Conservation (phyloP, 169 alveolate species). For the Plasmodium fragile region DNA sequence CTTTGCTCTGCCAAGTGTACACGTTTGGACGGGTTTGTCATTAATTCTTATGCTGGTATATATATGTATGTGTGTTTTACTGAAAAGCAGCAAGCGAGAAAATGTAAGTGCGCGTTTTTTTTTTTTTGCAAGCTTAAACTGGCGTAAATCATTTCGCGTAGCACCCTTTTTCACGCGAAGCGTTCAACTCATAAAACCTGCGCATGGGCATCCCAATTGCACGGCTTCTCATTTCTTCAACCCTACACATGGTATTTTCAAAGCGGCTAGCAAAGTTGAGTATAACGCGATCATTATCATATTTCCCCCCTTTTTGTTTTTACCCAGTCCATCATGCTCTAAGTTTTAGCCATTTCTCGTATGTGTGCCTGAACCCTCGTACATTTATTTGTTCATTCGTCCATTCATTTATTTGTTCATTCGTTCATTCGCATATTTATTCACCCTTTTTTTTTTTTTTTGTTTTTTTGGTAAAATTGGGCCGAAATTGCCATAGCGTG, state of each 20-base stretch:
- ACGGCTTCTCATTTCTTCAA: neutral
- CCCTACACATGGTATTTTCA: neutral
- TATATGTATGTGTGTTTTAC: neutral
- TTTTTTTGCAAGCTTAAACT: neutral
- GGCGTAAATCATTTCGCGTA: neutral
- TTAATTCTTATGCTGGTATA: neutral
- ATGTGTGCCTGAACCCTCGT: neutral
- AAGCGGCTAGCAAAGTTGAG: neutral
- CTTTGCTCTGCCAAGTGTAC: neutral
- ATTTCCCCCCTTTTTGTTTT: neutral
- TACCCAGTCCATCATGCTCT: neutral
- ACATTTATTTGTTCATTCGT: neutral
- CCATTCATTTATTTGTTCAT: neutral
- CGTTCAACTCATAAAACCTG: neutral
- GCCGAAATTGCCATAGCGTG: neutral
- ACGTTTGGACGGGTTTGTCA: neutral
- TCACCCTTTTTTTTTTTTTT: neutral
- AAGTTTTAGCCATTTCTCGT: constrained; percentile 1
- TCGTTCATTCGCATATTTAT: neutral
- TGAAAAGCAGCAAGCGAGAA: neutral
- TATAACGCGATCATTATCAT: neutral
- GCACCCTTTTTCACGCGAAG: neutral
- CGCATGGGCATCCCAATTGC: neutral
- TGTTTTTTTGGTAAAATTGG: neutral
- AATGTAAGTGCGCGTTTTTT: neutral